Evolutionary conservation across 2,329 filamentous ascomycete genomes (phyloP).

Genomic region (Talaromyces rugulosus): DNA sequence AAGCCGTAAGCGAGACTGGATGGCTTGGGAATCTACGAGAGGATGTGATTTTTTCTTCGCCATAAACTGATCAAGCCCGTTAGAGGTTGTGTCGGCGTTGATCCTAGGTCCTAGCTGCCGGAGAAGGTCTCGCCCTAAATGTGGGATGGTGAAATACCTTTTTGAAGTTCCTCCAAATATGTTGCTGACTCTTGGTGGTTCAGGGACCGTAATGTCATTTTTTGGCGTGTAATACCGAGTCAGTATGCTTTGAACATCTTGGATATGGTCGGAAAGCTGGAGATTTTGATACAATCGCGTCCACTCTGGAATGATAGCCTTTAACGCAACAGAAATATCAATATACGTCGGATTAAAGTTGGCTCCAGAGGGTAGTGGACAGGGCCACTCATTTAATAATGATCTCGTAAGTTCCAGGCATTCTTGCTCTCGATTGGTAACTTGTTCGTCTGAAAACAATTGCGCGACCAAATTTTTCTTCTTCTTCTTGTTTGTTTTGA

Average conservation of each 20-base stretch:
- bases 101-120: neutral
- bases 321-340: slow-evolving; percentile 18
- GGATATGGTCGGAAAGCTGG: neutral
- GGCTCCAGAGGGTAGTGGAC: slow-evolving; percentile 26
- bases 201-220: neutral
- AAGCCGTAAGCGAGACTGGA: neutral
- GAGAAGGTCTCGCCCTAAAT: neutral
- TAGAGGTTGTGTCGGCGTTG: neutral
- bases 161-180: neutral
- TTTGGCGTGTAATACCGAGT: neutral
- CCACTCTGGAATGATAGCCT: neutral
- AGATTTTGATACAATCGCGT: neutral
- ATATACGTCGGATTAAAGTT: slow-evolving; percentile 17
- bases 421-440: slow-evolving; percentile 18
- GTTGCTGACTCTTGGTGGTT: neutral
- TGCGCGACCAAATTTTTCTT: slow-evolving; percentile 17
- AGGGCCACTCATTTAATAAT: slow-evolving; percentile 47
- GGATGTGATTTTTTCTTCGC: neutral
- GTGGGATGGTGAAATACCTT: neutral
- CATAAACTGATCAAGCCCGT: neutral
- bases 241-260: neutral
- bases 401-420: slow-evolving; percentile 37
- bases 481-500: slow-evolving; percentile 26
- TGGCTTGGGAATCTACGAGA: neutral
- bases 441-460: neutral